Evolutionary conservation across 2,329 filamentous ascomycete genomes (phyloP), one percentile per base, ranked within the genome.

Genomic region (Beauveria australis): DNA sequence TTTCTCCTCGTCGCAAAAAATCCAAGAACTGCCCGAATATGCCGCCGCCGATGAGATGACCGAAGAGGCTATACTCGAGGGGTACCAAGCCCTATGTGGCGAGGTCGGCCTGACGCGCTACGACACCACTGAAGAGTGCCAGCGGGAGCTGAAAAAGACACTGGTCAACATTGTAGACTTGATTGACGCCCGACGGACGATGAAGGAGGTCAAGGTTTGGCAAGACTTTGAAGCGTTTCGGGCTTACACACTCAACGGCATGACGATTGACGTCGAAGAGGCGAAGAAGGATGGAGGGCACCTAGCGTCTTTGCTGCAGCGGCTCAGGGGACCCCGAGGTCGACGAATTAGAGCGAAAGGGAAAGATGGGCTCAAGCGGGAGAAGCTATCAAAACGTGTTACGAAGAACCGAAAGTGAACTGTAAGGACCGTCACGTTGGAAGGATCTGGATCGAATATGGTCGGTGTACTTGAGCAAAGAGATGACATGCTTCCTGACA

Each of bases 271-370:
- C 9, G 47, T 6, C n/a, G 41, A 63, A 1, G 64, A 68, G 60
- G 67, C 68, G 1, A 70, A 70, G 62, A 59, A 63, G 55, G 63
- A 63, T 18, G 65, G 64, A 0, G 67, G 66, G 12, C 64, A 64
- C 46, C 48, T 70, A 28, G 60, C 62, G 30, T 65, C 68, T 22
- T 57, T 69, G 59, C 64, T 69, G n/a, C 65, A 65, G 59, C 57
- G 58, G 33, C 61, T 62, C 51, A 2, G 61, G 49, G 18, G 30
- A 1, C 48, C 12, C 2, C 47, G 48, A 24, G n/a, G 19, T 18
- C n/a, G 53, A 48, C 33, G 22, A 44, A 94, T 37, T 91, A 88
- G 60, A 94, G 33, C 19, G 5, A 55, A n/a, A 5, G 33, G 33
- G 8, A n/a, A 37, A 37, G 12, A 37, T 7, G 37, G 19, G 26